Evolutionary conservation across 352 stramenopile genomes (phyloP), one percentile per base, ranked within the genome.

Genomic region (Globisporangium middletonii): DNA sequence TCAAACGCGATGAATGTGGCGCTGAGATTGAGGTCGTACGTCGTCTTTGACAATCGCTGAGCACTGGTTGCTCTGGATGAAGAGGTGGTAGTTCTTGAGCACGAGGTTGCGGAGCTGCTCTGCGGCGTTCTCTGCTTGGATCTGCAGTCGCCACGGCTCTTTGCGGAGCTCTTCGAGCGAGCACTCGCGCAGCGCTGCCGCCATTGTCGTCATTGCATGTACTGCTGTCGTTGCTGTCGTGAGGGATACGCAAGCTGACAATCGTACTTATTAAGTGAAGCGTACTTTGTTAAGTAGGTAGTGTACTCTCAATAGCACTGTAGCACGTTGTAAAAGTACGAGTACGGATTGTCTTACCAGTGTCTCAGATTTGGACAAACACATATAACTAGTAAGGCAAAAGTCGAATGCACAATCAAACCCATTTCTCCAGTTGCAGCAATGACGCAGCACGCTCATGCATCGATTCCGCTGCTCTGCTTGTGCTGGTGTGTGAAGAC

Each of bases 21-120:
- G 4, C 3, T 19, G 13, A 23, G 0, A 56, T 27, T 23, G 18
- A 4, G 33, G 15, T 68, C 73, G 30, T 49, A 88, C 77, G 55
- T 92, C 79, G 55, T 89, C 68, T 48, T 89, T 86, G 65, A 96
- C 86, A 49, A 94, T 75, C 27, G 73, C 70, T 8, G 83, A 78
- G 68, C 87, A 93, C 61, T 94, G 86, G 59, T 93, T 91, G 65
- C 84, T 97, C 67, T 95, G 82, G 59, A 97, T 92, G 59, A 96
- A 95, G 37, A 96, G 82, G 62, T 92, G 82, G 64, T 96, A 97
- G 64, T 97, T 94, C 61, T 91, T 86, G 41, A 95, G 68, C 53
- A 94, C 83, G 35, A 95, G 78, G 30, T 64, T 75, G 45, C 87
- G 84, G 53, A 94, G 62, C 65, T 94, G 80, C 70, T 86, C 75